Base-by-base conservation (phyloP, 2,329 filamentous ascomycete species). In the Onygena corvina region DNA sequence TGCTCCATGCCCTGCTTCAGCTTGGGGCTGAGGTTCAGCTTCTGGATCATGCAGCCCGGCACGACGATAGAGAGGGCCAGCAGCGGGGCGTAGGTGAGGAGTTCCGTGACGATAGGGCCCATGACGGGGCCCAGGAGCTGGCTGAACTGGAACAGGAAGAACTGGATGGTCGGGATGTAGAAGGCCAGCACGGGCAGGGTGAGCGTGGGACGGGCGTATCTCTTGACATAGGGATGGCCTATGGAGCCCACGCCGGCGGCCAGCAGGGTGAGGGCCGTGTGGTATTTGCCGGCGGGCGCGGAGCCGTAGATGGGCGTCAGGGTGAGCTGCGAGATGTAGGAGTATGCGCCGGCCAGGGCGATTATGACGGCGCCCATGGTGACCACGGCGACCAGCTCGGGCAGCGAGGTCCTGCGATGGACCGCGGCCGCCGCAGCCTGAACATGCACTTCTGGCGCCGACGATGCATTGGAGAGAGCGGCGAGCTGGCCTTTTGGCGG, bases 301-400 rank as follows among this genome's bases (percentile, higher is more conserved):
- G 82, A 80, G 47, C 92, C 92, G 66, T 93, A 96, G 8, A 93
- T 84, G 1, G 92, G 92, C 16, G 87, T 85, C 29, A 96, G 73
- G 33, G 78, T 81, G 54, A 88, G 73, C 61, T 86, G 79, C 29
- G 68, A 71, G 20, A 70, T 57, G 27, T 64, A 63, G 3, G 69
- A 68, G 52, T 64, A 71, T 29, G 63, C 59, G 1, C 67, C 67
- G 14, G 64, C 60, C 18, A 71, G 60, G 18, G 65, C 52, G 30
- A 70, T 35, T 16, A 49, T 18, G 12, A 21, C 34, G n/a, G 44
- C 25, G 9, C 42, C 51, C 35, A 40, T 27, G 8, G 23, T 25
- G 6, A 16, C 23, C 11, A 16, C 42, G 4, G 18, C 3, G 23
- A 30, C 16, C 5, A 46, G 16, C 25, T 46, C 42, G 1, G 29